These are phyloP conservation scores for Saturnispora quitensis DNA, from an alignment of 805 yeast genomes.

Conservation along the genomic window DNA sequence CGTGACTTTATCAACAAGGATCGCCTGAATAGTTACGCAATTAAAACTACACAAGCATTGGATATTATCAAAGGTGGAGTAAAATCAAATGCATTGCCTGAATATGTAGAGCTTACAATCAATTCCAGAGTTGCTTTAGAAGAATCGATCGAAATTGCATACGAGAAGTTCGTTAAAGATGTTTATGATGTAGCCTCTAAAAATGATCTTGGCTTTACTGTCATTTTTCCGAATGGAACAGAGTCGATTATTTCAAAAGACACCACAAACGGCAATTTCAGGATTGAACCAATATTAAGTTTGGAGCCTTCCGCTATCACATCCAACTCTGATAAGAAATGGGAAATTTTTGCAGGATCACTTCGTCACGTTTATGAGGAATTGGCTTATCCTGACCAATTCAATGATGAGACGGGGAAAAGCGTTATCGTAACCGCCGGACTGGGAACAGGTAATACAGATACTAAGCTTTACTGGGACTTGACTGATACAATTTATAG, in stretches of 20 bases:
- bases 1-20: slow-evolving; percentile 27
- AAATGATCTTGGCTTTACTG: slow-evolving; percentile 27
- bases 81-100: slow-evolving; percentile 45
- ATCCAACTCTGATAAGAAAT: slow-evolving; percentile 40
- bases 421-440: slow-evolving; percentile 44
- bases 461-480: slow-evolving; percentile 55
- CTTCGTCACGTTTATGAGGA: slow-evolving; percentile 40
- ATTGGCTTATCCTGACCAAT: slow-evolving; percentile 29
- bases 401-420: slow-evolving; percentile 15
- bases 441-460: slow-evolving; percentile 62
- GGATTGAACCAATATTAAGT: slow-evolving; percentile 11
- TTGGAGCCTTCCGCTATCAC: slow-evolving; percentile 48
- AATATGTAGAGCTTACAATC: slow-evolving; percentile 33
- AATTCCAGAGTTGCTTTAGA: slow-evolving; percentile 42
- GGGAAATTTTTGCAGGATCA: slow-evolving; percentile 37
- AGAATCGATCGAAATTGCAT: slow-evolving; percentile 28
- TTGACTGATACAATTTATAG: slow-evolving; percentile 53
- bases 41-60: slow-evolving; percentile 40
- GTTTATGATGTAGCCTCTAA: slow-evolving; percentile 28
- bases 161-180: slow-evolving; percentile 27
- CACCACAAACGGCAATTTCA: slow-evolving; percentile 15
- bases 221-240: slow-evolving; percentile 12
- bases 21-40: slow-evolving; percentile 27
- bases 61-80: slow-evolving; percentile 41
- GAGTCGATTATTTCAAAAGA: slow-evolving; percentile 23